Evolutionary conservation across 148 eudicot species (phyloP).

Genomic region (Drosera capensis): DNA sequence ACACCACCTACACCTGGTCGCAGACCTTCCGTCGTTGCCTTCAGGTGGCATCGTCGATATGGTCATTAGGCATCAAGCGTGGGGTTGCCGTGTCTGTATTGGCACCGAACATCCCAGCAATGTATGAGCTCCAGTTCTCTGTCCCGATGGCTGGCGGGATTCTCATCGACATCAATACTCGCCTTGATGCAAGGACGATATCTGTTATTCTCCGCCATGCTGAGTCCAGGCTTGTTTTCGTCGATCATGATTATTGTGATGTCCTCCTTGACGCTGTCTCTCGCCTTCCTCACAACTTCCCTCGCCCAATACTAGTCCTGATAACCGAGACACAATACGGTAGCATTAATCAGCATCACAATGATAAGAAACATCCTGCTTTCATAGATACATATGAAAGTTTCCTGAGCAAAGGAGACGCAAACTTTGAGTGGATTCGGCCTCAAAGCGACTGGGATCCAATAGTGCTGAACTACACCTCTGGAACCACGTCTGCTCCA

Average conservation of each 20-base stretch:
- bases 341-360: neutral
- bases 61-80: conserved; percentile 14
- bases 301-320: conserved; percentile 8
- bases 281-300: conserved; percentile 8
- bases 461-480: conserved; percentile 31
- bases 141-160: conserved; percentile 55
- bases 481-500: conserved; percentile 35
- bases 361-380: neutral
- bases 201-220: conserved; percentile 28
- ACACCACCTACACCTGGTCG: conserved; percentile 45
- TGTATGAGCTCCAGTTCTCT: conserved; percentile 64
- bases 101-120: conserved; percentile 65
- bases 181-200: conserved; percentile 30
- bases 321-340: conserved; percentile 13
- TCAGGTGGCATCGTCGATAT: conserved; percentile 41
- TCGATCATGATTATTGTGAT: conserved; percentile 9
- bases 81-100: conserved; percentile 51
- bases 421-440: conserved; percentile 21
- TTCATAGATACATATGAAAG: conserved; percentile 11
- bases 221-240: conserved; percentile 22
- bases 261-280: conserved; percentile 17
- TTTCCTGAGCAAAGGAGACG: conserved; percentile 17
- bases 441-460: conserved; percentile 33
- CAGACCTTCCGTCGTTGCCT: conserved; percentile 40
- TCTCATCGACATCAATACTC: conserved; percentile 36